A percentile compares a stretch with the other conserved stretches of the same genome.
Conservation (phyloP, 441 rosid genomes). For the Mallotus repandus region DNA sequence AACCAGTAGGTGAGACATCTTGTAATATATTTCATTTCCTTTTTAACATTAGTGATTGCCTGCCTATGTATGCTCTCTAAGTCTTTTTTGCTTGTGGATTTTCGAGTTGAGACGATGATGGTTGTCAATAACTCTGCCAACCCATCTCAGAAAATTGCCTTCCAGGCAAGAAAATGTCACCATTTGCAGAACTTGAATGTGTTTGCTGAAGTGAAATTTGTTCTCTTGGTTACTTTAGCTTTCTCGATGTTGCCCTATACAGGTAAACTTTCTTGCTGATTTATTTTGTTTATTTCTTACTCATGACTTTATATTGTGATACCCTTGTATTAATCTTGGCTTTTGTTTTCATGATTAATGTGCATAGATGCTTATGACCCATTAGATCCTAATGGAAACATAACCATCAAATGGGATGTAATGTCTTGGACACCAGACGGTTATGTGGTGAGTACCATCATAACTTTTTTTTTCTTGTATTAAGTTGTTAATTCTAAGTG, state of each 20-base stretch:
- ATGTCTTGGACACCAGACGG: constrained; percentile 80
- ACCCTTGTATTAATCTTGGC: neutral
- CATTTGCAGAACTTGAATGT: constrained; percentile 10
- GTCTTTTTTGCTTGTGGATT: constrained; percentile 19
- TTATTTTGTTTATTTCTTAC: neutral
- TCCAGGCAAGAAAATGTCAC: constrained; percentile 1
- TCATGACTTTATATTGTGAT: neutral
- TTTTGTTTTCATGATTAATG: constrained; percentile 18
- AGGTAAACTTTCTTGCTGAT: constrained; percentile 33
- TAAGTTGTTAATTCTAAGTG: neutral
- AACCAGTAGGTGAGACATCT: constrained; percentile 51
- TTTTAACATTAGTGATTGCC: constrained; percentile 22
- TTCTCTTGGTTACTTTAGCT: constrained; percentile 27
- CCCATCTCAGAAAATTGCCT: constrained; percentile 8
- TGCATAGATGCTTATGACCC: constrained; percentile 61
- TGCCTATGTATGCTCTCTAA: constrained; percentile 3
- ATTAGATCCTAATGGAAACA: constrained; percentile 64
- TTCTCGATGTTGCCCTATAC: constrained; percentile 38
- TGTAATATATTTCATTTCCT: constrained; percentile 21
- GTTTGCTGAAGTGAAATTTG: constrained; percentile 25
- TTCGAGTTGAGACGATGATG: constrained; percentile 20
- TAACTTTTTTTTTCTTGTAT: neutral
- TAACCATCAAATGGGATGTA: constrained; percentile 72
- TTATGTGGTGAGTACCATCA: constrained; percentile 46
- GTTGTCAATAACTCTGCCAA: constrained; percentile 11